These are phyloP conservation scores for Striga hermonthica DNA, from an alignment of 305 asterid genomes.

Conservation along the genomic window DNA sequence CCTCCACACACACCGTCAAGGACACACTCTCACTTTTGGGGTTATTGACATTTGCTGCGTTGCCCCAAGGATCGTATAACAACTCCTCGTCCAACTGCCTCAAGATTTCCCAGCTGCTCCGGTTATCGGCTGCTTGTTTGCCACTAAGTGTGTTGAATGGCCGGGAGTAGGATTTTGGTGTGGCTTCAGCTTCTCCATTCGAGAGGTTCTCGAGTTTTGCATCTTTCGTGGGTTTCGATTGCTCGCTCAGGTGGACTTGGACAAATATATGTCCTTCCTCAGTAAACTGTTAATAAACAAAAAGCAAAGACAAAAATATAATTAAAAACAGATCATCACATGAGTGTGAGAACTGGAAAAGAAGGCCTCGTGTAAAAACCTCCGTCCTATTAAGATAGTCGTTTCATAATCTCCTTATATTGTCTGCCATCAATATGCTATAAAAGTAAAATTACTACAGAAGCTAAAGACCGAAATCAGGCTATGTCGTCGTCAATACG, in stretches of 20 bases:
- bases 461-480: too few species aligned
- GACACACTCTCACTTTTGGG: constrained; percentile 33
- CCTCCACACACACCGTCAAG: constrained; percentile 76
- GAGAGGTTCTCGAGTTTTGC: constrained; percentile 34
- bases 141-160: constrained; percentile 73
- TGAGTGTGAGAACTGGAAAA: too few species aligned
- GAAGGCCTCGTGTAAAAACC: too few species aligned
- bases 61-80: constrained; percentile 32
- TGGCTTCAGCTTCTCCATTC: constrained; percentile 50
- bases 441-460: too few species aligned
- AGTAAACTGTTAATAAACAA: constrained; percentile 57
- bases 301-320: neutral
- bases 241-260: constrained; percentile 76
- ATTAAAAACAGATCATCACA: too few species aligned
- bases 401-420: too few species aligned
- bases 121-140: constrained; percentile 71
- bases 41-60: constrained; percentile 32
- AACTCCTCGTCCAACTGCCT: constrained; percentile 53
- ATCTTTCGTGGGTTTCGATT: constrained; percentile 41
- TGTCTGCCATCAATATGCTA: too few species aligned
- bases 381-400: too few species aligned
- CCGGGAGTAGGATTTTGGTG: constrained; percentile 33
- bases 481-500: too few species aligned
- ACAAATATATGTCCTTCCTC: constrained; percentile 86
- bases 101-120: constrained; percentile 67